phyloP scores from a whole-genome alignment of 2,329 filamentous ascomycete species.

The Furcasterigmium sp. region DNA sequence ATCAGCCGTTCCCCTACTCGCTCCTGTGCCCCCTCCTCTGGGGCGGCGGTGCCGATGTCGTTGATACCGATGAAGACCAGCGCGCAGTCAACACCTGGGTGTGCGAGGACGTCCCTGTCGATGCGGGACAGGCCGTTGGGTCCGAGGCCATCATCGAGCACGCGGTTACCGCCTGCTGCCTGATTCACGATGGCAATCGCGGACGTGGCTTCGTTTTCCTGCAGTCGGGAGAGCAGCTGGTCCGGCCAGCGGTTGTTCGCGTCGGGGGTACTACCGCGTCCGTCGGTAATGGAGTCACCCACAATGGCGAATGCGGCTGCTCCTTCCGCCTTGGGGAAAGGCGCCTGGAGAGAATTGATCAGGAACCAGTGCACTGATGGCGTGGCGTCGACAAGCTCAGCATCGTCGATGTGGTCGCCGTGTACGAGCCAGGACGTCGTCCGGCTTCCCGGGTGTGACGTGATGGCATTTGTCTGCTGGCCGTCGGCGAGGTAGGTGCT shows the following conservation, averaged over 20 bases:
- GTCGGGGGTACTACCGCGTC: conserved; percentile 54
- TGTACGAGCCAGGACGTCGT: conserved; percentile 49
- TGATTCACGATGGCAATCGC: conserved; percentile 51
- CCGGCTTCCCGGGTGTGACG: conserved; percentile 55
- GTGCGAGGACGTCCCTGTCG: conserved; percentile 55
- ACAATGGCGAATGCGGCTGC: conserved; percentile 46
- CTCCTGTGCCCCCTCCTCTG: conserved; percentile 35
- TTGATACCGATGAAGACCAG: conserved; percentile 61
- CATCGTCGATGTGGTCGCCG: conserved; percentile 41
- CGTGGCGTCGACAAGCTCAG: conserved; percentile 26
- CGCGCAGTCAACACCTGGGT: conserved; percentile 47
- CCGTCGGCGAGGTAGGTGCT: conserved; percentile 54
- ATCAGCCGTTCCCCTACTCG: conserved; percentile 42
- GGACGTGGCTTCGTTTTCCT: conserved; percentile 23
- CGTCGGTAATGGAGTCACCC: conserved; percentile 65
- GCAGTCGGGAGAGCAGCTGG: conserved; percentile 35
- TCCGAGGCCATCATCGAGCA: conserved; percentile 54
- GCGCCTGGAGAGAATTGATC: conserved; percentile 52
- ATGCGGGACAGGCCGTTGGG: conserved; percentile 52
- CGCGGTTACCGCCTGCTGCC: conserved; percentile 58
- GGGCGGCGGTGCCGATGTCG: conserved; percentile 50
- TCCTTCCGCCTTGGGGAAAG: conserved; percentile 26
- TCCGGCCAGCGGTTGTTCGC: conserved; percentile 46
- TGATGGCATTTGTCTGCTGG: conserved; percentile 49
- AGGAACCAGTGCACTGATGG: conserved; percentile 51